phyloP scores from a whole-genome alignment of 2,329 filamentous ascomycete genomes.

The Alternaria triticina region DNA sequence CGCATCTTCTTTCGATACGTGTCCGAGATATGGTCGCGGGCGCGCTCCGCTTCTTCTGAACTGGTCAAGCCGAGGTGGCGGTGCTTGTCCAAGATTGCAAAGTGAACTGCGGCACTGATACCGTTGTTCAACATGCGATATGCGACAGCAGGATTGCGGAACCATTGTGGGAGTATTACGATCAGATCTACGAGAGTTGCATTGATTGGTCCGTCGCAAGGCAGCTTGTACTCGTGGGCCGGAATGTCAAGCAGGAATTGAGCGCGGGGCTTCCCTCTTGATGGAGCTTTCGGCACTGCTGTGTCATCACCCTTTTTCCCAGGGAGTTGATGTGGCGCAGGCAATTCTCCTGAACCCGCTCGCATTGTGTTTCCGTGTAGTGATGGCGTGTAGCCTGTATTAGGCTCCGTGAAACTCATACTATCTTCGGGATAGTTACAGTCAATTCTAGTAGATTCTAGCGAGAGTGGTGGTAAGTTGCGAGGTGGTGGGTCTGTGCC shows the following conservation, averaged over 20 bases:
- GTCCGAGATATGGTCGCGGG: conserved; percentile 17
- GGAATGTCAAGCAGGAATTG: conserved; percentile 11
- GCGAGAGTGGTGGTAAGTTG: neutral
- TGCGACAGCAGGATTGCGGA: conserved; percentile 14
- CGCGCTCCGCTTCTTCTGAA: conserved; percentile 5
- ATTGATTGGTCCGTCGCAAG: conserved; percentile 7
- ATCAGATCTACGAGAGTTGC: conserved; percentile 27
- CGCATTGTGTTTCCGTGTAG: neutral
- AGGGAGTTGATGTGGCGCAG: neutral
- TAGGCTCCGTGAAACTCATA: neutral
- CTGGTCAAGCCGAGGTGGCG: conserved; percentile 6
- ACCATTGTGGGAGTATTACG: conserved; percentile 23
- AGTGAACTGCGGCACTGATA: conserved; percentile 17
- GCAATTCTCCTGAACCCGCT: neutral
- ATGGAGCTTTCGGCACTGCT: neutral
- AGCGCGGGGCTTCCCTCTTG: neutral
- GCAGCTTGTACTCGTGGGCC: conserved; percentile 14
- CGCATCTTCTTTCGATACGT: conserved; percentile 27
- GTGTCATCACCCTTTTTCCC: neutral
- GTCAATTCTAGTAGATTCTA: neutral
- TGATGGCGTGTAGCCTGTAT: neutral
- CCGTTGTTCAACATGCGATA: conserved; percentile 23
- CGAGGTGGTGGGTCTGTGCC: neutral
- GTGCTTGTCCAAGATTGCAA: conserved; percentile 22
- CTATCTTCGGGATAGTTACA: neutral